Percentiles rank a stretch among this genome's conserved stretches.
Conservation (phyloP, 176 grass and related monocot genomes). For the Microstegium vimineum region DNA sequence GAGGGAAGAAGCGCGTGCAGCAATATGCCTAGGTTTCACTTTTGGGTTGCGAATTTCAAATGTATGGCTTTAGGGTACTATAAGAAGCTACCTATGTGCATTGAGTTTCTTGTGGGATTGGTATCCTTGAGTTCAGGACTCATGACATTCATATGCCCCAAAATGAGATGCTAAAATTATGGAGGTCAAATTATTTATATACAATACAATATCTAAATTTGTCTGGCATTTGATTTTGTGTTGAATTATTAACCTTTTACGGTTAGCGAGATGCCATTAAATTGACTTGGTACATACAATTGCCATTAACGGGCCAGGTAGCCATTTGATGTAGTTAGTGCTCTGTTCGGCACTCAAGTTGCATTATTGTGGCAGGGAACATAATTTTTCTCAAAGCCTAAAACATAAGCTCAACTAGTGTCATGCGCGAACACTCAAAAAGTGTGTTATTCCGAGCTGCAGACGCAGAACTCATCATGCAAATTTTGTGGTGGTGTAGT, state of each 20-base stretch:
- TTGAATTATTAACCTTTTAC: background rate
- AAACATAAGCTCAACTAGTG: background rate
- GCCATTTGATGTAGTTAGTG: background rate
- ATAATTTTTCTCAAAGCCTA: background rate
- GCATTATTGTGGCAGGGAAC: background rate
- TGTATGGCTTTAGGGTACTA: background rate
- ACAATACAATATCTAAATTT: background rate
- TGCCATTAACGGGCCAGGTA: background rate
- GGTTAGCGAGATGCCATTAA: background rate
- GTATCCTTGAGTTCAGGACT: constrained; percentile 26
- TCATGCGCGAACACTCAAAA: constrained; percentile 27
- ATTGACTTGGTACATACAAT: background rate
- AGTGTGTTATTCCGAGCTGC: constrained; percentile 10
- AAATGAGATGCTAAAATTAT: background rate
- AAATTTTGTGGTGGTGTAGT: constrained; percentile 29
- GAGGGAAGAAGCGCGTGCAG: constrained; percentile 22
- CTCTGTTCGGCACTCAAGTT: background rate
- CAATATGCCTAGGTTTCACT: constrained; percentile 21
- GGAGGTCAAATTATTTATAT: background rate
- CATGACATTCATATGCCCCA: constrained; percentile 38
- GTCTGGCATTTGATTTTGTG: background rate
- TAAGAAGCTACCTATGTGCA: constrained; percentile 20
- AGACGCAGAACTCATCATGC: constrained; percentile 28
- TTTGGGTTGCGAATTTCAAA: constrained; percentile 12
- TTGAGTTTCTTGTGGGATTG: constrained; percentile 11